Conservation (phyloP, 352 stramenopile species). For the Globisporangium barbulae region DNA sequence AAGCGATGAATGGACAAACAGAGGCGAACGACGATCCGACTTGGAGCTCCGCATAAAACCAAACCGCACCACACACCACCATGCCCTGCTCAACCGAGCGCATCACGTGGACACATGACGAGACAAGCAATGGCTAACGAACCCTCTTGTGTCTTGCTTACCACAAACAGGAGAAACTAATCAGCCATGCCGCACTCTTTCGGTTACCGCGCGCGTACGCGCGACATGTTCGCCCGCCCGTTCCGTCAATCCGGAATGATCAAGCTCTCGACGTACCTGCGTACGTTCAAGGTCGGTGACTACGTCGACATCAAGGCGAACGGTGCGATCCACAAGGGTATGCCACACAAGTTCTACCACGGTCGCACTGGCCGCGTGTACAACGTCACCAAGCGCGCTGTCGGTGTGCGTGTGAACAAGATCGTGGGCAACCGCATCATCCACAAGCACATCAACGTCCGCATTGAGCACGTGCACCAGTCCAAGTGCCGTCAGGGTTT, state of each 20-base stretch:
- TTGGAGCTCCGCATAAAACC: not conserved
- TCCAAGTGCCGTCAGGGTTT: constrained; percentile 99
- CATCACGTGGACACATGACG: not conserved
- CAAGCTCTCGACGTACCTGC: constrained; percentile 97
- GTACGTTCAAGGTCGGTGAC: constrained; percentile 99
- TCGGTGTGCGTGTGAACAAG: constrained; percentile 99
- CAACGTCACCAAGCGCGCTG: constrained; percentile 98
- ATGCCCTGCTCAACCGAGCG: not conserved
- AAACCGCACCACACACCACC: not conserved
- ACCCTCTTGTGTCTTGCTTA: constrained; percentile 25
- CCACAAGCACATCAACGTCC: constrained; percentile 99
- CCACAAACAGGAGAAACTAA: constrained; percentile 26
- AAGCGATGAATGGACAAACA: too few relatives aligned
- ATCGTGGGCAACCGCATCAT: constrained; percentile 97
- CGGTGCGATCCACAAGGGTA: constrained; percentile 99
- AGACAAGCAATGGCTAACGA: constrained; percentile 21
- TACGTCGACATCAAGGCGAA: constrained; percentile 99
- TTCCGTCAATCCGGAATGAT: constrained; percentile 97
- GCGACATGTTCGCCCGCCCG: constrained; percentile 99
- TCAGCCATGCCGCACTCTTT: constrained; percentile 98
- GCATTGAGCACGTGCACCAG: constrained; percentile 98
- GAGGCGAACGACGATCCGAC: too few relatives aligned
- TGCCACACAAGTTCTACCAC: constrained; percentile 99
- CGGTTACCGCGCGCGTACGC: constrained; percentile 98
- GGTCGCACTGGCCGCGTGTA: constrained; percentile 98